Base-by-base conservation (phyloP, 148 eudicot genomes). In the Rhododendron kiyosumense region DNA sequence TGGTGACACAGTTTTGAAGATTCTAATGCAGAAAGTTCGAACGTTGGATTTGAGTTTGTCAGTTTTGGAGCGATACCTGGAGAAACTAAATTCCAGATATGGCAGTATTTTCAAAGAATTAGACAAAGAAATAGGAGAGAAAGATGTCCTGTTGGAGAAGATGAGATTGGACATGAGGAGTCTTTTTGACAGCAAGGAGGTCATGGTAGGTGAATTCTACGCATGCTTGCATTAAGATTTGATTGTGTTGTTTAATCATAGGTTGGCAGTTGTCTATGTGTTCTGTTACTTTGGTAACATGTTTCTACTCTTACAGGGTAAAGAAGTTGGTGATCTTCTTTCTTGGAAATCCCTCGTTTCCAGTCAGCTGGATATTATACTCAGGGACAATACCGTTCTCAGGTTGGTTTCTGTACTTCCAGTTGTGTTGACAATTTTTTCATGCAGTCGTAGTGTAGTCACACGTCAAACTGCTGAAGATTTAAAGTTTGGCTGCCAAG, bases 1-100 rank as follows among this genome's bases (percentile, higher is more conserved):
- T 18, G 98, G 99, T 83, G 99, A 97, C 88, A 94, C 95, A 49
- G 99, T 94, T 87, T 93, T 97, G 57, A 97, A 97, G 94, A 95
- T 97, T 86, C 91, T 97, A 74, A 95, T 95, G 98, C 96, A 97
- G 91, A 97, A 97, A 86, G 98, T 97, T 83, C 87, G 98, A 76
- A 90, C 94, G 11, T 90, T 95, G 76, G 98, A 97, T 90, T 85
- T 97, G 38, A 97, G 92, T 87, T 90, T 97, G 79, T 94, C 96
- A 49, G 95, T 97, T 90, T 86, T 97, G 81, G 99, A 95, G 90
- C 84, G 94, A 84, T 97, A 94, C 89, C 85, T 97, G 81, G 99
- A 94, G 89, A 98, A 97, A 86, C 92, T 95, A 11, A 97, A 92
- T 89, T 90, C 94, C 63, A 89, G 91, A 91, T 95, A 95, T 84